Percentiles rank a stretch among this genome's conserved stretches.
phyloP scores from a whole-genome alignment of 2,329 filamentous ascomycete species.

The Clonostachys rosea region DNA sequence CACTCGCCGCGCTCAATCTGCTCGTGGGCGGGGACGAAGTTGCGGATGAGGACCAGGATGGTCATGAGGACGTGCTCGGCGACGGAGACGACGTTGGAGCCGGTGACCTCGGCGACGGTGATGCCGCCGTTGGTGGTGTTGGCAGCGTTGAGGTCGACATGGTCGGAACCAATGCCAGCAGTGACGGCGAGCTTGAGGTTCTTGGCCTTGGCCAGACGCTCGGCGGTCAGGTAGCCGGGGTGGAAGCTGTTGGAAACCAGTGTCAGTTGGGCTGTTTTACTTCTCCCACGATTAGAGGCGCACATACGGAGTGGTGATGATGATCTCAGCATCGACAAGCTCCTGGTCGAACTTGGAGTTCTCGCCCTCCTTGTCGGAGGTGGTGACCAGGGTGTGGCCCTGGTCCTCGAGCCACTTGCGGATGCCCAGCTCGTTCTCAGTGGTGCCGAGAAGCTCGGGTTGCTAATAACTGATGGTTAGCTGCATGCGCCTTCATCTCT shows the following conservation, averaged over 20 bases:
- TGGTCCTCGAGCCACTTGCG: slow-evolving; percentile 97
- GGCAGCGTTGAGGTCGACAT: slow-evolving; percentile 93
- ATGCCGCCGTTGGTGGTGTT: slow-evolving; percentile 98
- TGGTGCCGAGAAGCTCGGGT: slow-evolving; percentile 86
- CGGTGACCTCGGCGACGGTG: slow-evolving; percentile 96
- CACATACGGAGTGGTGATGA: slow-evolving; percentile 92
- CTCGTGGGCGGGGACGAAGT: slow-evolving; percentile 98
- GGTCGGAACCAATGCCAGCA: slow-evolving; percentile 96
- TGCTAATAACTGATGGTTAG: slow-evolving; percentile 33
- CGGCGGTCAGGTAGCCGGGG: slow-evolving; percentile 93
- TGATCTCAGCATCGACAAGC: slow-evolving; percentile 93
- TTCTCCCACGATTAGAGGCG: background rate
- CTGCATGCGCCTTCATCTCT: no score
- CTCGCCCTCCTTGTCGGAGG: slow-evolving; percentile 94
- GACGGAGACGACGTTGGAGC: slow-evolving; percentile 97
- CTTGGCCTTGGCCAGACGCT: slow-evolving; percentile 96
- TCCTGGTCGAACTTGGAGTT: slow-evolving; percentile 92
- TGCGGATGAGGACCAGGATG: slow-evolving; percentile 91
- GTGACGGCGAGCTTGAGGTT: slow-evolving; percentile 97
- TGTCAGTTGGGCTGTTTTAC: background rate
- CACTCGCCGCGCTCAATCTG: slow-evolving; percentile 85
- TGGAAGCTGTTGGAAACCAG: slow-evolving; percentile 65
- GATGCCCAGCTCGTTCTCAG: slow-evolving; percentile 96
- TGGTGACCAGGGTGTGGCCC: slow-evolving; percentile 94
- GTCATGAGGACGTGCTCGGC: slow-evolving; percentile 99